Base-by-base conservation (phyloP, 257 asterid genomes). In the Coffea eugenioides region DNA sequence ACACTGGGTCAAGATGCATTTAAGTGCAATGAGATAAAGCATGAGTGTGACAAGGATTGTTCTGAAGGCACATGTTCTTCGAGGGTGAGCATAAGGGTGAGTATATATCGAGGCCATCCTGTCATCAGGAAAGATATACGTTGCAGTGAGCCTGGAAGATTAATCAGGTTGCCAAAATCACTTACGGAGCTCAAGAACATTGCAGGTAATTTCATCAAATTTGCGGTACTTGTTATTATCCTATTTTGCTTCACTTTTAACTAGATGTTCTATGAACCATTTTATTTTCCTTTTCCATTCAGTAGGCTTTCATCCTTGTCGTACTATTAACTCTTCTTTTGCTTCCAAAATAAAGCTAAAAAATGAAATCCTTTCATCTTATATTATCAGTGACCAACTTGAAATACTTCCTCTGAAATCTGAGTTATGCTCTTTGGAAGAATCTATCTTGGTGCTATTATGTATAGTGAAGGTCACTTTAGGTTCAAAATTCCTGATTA, bases 21-120 rank as follows among this genome's bases (percentile, higher is more conserved):
- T 25, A 74, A 56, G 39, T 79, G 67, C 76, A 74, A 81, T 3
- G 83, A 86, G 67, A 82, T 88, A 18, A 88, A 81, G 25, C 69
- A 81, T 18, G 74, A 71, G 4, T 12, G 65, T 39, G 56, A 74
- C 20, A 72, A 31, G 21, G 83, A 78, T 34, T 80, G 76, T 59
- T 74, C 73, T 31, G 85, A 61, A 73, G 77, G 74, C 21, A 27
- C 4, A 1, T 23, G 65, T 64, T 78, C 79, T 27, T 70, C 87
- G 10, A 83, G 99, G 76, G 92, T 92, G 52, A 91, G 96, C 72
- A 84, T 95, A 12, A 83, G 99, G 76, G 92, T 92, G 52, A 91
- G 96, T 74, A 85, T 95, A 69, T 95, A 93, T 81, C 89, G 85
- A 82, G 99, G 98, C 36, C 94, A 90, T 68, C 97, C 97, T 5